Evolutionary conservation across 345 rosid genomes (phyloP), one percentile per base, ranked within the genome.

Genomic region (Bruguiera sexangula): DNA sequence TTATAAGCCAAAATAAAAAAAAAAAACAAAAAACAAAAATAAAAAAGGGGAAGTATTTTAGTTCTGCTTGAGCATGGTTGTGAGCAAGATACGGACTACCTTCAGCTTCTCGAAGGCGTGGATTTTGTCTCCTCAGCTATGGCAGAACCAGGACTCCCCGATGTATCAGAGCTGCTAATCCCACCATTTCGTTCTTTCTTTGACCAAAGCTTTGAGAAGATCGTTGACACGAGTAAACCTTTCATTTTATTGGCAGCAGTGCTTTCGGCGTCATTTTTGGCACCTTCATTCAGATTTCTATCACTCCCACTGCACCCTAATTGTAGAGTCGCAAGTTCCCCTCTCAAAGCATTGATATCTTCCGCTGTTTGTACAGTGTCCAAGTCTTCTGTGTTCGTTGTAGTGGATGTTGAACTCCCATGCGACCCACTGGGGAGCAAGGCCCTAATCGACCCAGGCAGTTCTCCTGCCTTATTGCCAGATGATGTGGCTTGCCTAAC

Each of bases 381-480:
- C 96, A 92, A 91, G 19, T 89, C 97, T 68, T 88, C 98, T 0
- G 93, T 86, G 83, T 89, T 91, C 6, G 94, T 88, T 7, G 96
- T 85, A 0, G 85, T 82, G 3, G 96, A 83, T 76, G 90, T 88
- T 1, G 97, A 94, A 82, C 97, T 94, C 50, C 93, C 94, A 39
- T 82, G 85, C 51, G 96, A 91, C 31, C 88, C 89, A 0, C 85
- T 87, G 0, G 87, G 91, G 26, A 83, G 74, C 22, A 83, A 64
- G 46, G 88, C 76, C 29, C 77, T 63, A 9, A 81, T 75, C 36
- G 87, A 75, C 56, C 86, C 84, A 0, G 91, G 84, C 16, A 82
- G 76, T 61, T 86, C 89, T 2, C 93, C 89, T 0, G 96, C 84
- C 83, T 81, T 78, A 80, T 73, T 85, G 24, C 82, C 78, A 1